phyloP scores from a whole-genome alignment of 2,329 filamentous ascomycete genomes.

The Malbranchea cinnamomea region DNA sequence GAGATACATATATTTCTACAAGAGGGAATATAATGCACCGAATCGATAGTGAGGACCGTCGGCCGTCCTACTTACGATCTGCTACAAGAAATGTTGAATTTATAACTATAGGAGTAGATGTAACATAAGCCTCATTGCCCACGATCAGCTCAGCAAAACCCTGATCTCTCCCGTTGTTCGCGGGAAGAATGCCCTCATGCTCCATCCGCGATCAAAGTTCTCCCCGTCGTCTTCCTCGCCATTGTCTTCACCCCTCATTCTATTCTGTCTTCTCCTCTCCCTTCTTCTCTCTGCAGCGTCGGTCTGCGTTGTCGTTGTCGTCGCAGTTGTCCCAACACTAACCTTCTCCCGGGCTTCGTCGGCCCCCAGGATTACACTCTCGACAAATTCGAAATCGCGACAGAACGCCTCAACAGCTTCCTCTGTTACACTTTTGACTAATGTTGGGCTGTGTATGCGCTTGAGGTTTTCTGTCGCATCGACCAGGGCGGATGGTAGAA shows the following conservation, averaged over 20 bases:
- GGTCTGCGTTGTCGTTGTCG: constrained; percentile 13
- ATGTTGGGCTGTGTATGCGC: constrained; percentile 52
- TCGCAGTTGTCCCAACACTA: constrained; percentile 18
- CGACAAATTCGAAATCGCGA: constrained; percentile 61
- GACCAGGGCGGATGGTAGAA: constrained; percentile 82
- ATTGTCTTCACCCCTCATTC: constrained; percentile 10
- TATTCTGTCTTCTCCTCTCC: constrained; percentile 9
- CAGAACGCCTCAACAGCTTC: constrained; percentile 75
- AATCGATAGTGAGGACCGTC: no score
- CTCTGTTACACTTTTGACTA: constrained; percentile 65
- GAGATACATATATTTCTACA: no score
- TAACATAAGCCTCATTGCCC: no score
- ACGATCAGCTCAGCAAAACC: constrained; percentile 45
- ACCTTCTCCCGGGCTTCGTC: constrained; percentile 35
- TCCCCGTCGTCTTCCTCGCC: constrained; percentile 23
- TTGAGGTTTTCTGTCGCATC: constrained; percentile 76
- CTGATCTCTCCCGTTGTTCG: constrained; percentile 49
- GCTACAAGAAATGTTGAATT: no score
- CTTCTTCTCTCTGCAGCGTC: constrained; percentile 8
- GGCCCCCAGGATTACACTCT: constrained; percentile 43
- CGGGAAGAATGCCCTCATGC: constrained; percentile 44
- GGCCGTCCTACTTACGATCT: no score
- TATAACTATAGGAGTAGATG: no score
- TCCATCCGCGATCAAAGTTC: constrained; percentile 19
- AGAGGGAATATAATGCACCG: neutral